Base-by-base conservation (phyloP, 208 protist genomes). In the Naegleria fowleri region DNA sequence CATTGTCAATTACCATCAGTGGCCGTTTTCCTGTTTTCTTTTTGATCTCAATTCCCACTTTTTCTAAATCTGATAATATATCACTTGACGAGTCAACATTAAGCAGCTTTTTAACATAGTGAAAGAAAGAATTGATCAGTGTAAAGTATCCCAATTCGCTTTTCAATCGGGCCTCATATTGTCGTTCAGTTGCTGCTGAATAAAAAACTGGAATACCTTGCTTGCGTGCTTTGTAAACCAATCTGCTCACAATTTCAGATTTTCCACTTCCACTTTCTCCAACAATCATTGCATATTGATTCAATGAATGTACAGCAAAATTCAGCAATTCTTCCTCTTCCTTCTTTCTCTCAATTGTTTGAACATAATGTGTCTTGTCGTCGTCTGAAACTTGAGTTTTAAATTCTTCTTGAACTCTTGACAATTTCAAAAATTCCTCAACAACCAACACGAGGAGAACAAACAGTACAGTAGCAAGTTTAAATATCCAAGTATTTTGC, bases 201-300 rank as follows among this genome's bases (percentile, higher is more conserved):
- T 79, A 79, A 79, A 79, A 79, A 13, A 79, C 67, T 36, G 67
- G 67, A 79, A 79, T 79, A 36, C 67, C 67, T 79, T 79, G 29
- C 9, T 33, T 29, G 9, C n/a, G 19, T 11, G 67, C 67, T 79
- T 13, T 36, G 9, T 36, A 79, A 36, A 79, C n/a, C 36, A 79
- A 36, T 79, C 29, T 0, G 9, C 9, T 29, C 19, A 19, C 19
- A 79, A 79, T 19, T 79, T 79, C 67, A 79, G 67, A 36, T 33
- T 79, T 79, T 7, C 67, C 67, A 36, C 16, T 79, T 36, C 67
- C 67, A 79, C 67, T 79, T 79, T 79, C 25, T 36, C 67, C 67
- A 79, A 36, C 6, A 36, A 79, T 79, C 67, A 79, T 79, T 36
- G 25, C n/a, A 36, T 79, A 79, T 79, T 79, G 67, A 79, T 79